phyloP scores from a whole-genome alignment of 2,329 filamentous ascomycete genomes.

The Lizonia empirigonia region DNA sequence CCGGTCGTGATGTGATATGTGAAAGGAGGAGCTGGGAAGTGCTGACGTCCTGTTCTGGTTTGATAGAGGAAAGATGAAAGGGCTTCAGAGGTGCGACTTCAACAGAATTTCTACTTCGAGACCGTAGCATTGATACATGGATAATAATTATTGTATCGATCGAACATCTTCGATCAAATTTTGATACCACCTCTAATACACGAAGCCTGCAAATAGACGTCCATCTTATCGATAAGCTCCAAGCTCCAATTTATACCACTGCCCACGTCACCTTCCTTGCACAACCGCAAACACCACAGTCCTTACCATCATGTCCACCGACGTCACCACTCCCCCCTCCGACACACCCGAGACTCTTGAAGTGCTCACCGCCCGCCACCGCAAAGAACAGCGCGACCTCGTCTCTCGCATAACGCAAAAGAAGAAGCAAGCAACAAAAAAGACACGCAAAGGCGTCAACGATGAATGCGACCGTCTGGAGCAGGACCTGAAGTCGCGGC shows the following conservation, averaged over 20 bases:
- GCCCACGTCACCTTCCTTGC: background rate
- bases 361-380: slow-evolving; percentile 77
- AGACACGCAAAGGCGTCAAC: slow-evolving; percentile 65
- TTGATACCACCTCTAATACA: too few relatives aligned
- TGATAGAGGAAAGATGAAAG: background rate
- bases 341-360: slow-evolving; percentile 61
- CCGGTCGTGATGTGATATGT: slow-evolving; percentile 6
- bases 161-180: too few relatives aligned
- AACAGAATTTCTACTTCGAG: too few relatives aligned
- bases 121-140: too few relatives aligned
- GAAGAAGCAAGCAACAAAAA: slow-evolving; percentile 95
- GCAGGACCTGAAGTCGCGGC: slow-evolving; percentile 60
- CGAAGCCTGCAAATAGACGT: too few relatives aligned
- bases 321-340: slow-evolving; percentile 18
- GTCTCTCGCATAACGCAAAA: slow-evolving; percentile 87
- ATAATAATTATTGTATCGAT: too few relatives aligned
- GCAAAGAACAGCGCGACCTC: slow-evolving; percentile 86
- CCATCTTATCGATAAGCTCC: background rate
- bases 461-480: slow-evolving; percentile 67
- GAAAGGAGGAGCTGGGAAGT: background rate
- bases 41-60: background rate
- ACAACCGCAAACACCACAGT: slow-evolving; percentile 4
- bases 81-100: background rate
- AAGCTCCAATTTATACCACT: background rate
- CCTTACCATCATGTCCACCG: slow-evolving; percentile 11